phyloP scores from a whole-genome alignment of 148 eudicot species.

The Mesembryanthemum crystallinum region DNA sequence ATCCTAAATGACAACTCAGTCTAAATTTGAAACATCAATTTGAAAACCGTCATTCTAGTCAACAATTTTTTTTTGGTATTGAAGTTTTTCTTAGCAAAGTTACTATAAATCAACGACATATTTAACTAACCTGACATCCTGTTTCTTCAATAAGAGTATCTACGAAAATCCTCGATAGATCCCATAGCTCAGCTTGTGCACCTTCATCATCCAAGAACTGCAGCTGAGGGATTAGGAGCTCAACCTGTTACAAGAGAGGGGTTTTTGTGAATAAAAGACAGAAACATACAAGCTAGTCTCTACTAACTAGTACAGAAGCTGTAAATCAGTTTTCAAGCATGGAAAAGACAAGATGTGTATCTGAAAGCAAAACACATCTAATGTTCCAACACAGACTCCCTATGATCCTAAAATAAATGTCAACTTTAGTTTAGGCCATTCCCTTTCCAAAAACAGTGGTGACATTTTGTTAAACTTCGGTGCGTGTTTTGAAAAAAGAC shows the following conservation, averaged over 20 bases:
- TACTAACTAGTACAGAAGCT: neutral
- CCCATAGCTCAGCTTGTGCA: conserved; percentile 97
- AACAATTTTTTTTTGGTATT: no score
- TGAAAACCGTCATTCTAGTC: neutral
- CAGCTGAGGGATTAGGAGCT: conserved; percentile 93
- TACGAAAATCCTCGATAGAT: conserved; percentile 72
- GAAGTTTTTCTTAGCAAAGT: neutral
- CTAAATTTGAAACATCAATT: neutral
- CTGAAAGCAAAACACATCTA: conserved; percentile 9
- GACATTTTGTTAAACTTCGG: neutral
- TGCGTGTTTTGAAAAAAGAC: neutral
- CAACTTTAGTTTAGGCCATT: no score
- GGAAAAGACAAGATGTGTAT: neutral
- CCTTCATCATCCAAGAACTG: conserved; percentile 99
- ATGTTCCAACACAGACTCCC: neutral
- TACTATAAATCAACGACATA: neutral
- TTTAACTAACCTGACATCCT: conserved; percentile 63
- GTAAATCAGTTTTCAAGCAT: neutral
- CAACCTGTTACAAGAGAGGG: conserved; percentile 51
- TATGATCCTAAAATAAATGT: neutral
- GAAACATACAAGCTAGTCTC: neutral
- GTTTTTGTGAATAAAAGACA: neutral
- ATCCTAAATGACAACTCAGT: neutral
- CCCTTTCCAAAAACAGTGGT: neutral
- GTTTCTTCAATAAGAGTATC: conserved; percentile 94